Conservation (phyloP, 306 rosid genomes). For the Gynostemma pentaphyllum region DNA sequence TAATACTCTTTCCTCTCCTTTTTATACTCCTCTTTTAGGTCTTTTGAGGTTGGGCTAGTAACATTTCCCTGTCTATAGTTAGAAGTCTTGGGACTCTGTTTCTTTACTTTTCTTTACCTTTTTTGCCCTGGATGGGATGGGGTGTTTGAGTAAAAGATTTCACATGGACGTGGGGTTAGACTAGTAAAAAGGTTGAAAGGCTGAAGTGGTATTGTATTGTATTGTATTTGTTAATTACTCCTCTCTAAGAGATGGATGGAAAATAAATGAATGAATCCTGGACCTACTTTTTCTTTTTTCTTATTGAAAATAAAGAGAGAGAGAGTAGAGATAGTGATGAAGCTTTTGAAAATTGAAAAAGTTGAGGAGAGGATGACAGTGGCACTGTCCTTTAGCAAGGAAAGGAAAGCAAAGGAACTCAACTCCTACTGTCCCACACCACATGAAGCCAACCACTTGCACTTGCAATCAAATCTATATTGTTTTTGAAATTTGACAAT, state of each 20-base stretch:
- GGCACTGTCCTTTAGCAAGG: too few relatives aligned
- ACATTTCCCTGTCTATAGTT: not conserved
- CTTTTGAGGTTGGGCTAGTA: not conserved
- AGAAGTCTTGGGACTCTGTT: not conserved
- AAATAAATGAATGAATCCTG: not conserved
- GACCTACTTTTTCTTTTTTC: not conserved
- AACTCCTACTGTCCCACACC: too few relatives aligned
- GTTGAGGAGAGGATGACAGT: not conserved
- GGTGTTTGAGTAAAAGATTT: too few relatives aligned
- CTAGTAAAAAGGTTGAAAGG: not conserved
- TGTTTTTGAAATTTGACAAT: not conserved
- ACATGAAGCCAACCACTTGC: conserved; percentile 8
- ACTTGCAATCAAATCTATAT: not conserved
- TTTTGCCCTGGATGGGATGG: too few relatives aligned
- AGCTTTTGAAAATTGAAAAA: conserved; percentile 1
- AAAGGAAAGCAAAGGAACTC: too few relatives aligned
- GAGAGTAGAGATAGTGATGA: not conserved
- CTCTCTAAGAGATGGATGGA: conserved; percentile 9
- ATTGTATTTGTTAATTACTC: conserved; percentile 4
- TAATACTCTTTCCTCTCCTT: not conserved
- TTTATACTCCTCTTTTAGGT: not conserved
- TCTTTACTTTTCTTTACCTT: not conserved
- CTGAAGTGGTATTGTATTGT: not conserved
- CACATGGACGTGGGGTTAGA: not conserved
- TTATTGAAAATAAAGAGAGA: not conserved